A percentile compares a stretch with the other conserved stretches of the same genome.
These are phyloP conservation scores for Claviceps purpurea DNA, from an alignment of 2,329 filamentous ascomycete species.

Conservation along the genomic window DNA sequence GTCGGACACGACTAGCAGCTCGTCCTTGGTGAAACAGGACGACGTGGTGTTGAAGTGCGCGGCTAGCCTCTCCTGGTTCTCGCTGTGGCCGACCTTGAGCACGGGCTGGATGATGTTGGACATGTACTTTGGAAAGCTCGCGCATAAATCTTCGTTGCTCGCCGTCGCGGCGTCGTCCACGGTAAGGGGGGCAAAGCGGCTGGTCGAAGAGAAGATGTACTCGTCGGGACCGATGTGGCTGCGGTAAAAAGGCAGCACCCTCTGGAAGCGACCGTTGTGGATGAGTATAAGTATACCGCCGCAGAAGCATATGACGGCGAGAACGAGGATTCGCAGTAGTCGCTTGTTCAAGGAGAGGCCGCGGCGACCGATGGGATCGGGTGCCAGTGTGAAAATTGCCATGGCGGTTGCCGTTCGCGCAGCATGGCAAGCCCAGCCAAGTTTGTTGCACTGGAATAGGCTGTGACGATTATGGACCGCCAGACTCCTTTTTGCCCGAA, in stretches of 20 bases:
- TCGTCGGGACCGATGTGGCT: conserved; percentile 13
- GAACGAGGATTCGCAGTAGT: conserved; percentile 17
- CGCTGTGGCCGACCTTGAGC: conserved; percentile 21
- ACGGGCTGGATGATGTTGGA: conserved; percentile 19
- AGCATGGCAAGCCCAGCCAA: neutral
- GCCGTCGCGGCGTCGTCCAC: conserved; percentile 13
- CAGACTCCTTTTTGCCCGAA: too few relatives aligned
- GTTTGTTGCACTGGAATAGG: neutral
- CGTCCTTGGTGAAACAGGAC: conserved; percentile 29
- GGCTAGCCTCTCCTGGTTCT: conserved; percentile 9
- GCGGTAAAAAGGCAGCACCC: conserved; percentile 9
- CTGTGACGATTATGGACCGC: neutral
- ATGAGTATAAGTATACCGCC: conserved; percentile 5
- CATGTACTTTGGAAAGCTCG: conserved; percentile 18
- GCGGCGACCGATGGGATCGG: conserved; percentile 2
- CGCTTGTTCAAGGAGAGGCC: conserved; percentile 18
- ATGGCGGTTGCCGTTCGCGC: conserved; percentile 1
- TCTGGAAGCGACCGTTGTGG: neutral
- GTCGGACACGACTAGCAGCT: conserved; percentile 38
- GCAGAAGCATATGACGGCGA: conserved; percentile 11
- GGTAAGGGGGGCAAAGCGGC: conserved; percentile 17
- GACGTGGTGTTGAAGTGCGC: conserved; percentile 39
- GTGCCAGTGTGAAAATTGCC: conserved; percentile 2
- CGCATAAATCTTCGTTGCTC: conserved; percentile 16
- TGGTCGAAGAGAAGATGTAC: conserved; percentile 17